Evolutionary conservation across 208 protist species (phyloP).

Genomic region (Leptomonas pyrrhocoris): DNA sequence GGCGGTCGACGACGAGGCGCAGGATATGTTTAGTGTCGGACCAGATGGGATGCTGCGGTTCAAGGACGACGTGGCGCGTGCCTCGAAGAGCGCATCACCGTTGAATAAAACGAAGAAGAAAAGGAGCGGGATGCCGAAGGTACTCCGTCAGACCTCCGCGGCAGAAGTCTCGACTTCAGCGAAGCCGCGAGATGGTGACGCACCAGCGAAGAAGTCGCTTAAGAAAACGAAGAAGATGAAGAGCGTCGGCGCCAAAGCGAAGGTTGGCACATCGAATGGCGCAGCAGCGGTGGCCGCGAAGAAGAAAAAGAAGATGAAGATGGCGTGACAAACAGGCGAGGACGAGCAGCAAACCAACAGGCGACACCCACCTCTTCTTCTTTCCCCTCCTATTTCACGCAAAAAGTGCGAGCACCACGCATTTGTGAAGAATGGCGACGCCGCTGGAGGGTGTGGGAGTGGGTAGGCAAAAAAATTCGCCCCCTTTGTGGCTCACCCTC

Average conservation of each 20-base stretch:
- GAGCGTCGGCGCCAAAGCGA: slow-evolving; percentile 7
- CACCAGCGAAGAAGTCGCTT: slow-evolving; percentile 2
- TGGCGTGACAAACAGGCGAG: not conserved
- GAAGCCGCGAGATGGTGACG: slow-evolving; percentile 53
- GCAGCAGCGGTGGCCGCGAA: not conserved
- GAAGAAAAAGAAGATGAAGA: slow-evolving; percentile 10
- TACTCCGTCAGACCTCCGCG: slow-evolving; percentile 35
- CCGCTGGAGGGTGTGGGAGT: too few relatives aligned
- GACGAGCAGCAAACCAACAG: not conserved
- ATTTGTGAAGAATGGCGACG: too few relatives aligned
- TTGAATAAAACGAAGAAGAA: slow-evolving; percentile 15
- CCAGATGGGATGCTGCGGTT: slow-evolving; percentile 29
- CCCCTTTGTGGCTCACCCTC: too few relatives aligned
- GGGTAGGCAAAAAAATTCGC: too few relatives aligned
- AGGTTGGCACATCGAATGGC: not conserved
- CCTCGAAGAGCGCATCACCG: not conserved
- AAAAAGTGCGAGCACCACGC: too few relatives aligned
- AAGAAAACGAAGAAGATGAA: slow-evolving; percentile 30
- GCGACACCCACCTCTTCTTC: too few relatives aligned
- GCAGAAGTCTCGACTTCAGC: not conserved
- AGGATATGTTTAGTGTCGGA: slow-evolving; percentile 20
- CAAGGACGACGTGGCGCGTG: slow-evolving; percentile 9
- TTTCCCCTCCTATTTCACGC: too few relatives aligned
- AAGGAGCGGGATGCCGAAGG: slow-evolving; percentile 26
- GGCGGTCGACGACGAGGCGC: not conserved